Evolutionary conservation across 805 yeast genomes (phyloP).

Genomic region (Metschnikowia bowlesiae): DNA sequence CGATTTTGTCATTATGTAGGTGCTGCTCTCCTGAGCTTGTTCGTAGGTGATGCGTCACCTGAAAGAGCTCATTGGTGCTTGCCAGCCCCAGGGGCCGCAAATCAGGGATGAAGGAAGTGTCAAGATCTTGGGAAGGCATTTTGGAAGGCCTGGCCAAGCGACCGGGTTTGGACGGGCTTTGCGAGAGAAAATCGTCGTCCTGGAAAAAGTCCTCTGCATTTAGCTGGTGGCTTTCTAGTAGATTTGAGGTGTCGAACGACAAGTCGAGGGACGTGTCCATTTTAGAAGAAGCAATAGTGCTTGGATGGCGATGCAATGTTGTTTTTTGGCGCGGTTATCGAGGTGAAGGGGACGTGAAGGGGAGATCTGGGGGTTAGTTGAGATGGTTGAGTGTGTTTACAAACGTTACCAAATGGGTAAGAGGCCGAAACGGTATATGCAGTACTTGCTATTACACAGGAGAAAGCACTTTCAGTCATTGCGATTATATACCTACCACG

Average conservation of each 20-base stretch:
- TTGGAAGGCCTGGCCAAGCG: background rate
- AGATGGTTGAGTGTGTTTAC: conserved; percentile 11
- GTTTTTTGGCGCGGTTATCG: background rate
- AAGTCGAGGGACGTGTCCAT: conserved; percentile 16
- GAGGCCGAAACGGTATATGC: background rate
- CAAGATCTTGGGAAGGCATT: conserved; percentile 8
- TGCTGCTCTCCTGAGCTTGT: conserved; percentile 11
- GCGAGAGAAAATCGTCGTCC: conserved; percentile 5
- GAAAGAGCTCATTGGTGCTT: conserved; percentile 29
- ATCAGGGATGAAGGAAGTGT: conserved; percentile 11
- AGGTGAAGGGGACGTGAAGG: background rate
- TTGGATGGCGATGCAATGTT: background rate
- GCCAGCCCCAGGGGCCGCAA: conserved; percentile 11
- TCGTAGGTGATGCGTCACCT: conserved; percentile 25
- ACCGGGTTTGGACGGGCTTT: conserved; percentile 13
- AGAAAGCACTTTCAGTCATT: background rate
- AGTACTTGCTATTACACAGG: too few species aligned
- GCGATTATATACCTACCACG: background rate
- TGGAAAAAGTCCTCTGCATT: conserved; percentile 11
- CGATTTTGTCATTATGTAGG: conserved; percentile 34
- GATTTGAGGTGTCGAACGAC: conserved; percentile 16
- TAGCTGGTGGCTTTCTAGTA: conserved; percentile 16
- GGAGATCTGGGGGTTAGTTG: background rate
- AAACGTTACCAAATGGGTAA: conserved; percentile 13
- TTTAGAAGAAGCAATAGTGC: background rate